Evolutionary conservation across 2,329 filamentous ascomycete genomes (phyloP).

Genomic region (Cladorrhinum sp.): DNA sequence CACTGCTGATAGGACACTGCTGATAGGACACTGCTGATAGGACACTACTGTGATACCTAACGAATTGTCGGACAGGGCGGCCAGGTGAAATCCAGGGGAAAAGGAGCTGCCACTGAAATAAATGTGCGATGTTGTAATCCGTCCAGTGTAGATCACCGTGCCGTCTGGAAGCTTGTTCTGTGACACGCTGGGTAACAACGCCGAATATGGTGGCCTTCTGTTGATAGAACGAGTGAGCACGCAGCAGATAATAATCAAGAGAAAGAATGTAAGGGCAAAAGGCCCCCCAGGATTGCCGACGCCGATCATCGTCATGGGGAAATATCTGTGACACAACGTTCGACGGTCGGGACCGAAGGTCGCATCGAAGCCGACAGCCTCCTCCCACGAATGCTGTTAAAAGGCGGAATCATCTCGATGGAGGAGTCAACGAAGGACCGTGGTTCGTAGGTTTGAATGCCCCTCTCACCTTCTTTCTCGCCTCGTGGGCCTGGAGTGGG

Average conservation of each 20-base stretch:
- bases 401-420: neutral
- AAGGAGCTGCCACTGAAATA: neutral
- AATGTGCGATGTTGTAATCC: neutral
- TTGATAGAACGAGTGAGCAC: too few relatives aligned
- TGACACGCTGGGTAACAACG: neutral
- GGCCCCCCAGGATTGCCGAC: neutral
- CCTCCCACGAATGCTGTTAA: neutral
- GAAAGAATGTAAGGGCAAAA: too few relatives aligned
- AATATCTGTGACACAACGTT: neutral
- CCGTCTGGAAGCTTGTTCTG: neutral
- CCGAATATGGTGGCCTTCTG: neutral
- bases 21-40: neutral
- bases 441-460: neutral
- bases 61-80: neutral
- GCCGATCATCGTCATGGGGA: neutral
- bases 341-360: conserved; percentile 2
- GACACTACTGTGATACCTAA: neutral
- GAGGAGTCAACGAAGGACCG: neutral
- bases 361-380: neutral
- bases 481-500: neutral
- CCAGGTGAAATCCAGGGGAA: neutral
- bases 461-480: neutral
- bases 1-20: neutral
- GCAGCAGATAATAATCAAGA: too few relatives aligned
- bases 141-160: neutral